These are phyloP conservation scores for Cajanus cajan DNA, from an alignment of 306 rosid genomes.

Conservation along the genomic window DNA sequence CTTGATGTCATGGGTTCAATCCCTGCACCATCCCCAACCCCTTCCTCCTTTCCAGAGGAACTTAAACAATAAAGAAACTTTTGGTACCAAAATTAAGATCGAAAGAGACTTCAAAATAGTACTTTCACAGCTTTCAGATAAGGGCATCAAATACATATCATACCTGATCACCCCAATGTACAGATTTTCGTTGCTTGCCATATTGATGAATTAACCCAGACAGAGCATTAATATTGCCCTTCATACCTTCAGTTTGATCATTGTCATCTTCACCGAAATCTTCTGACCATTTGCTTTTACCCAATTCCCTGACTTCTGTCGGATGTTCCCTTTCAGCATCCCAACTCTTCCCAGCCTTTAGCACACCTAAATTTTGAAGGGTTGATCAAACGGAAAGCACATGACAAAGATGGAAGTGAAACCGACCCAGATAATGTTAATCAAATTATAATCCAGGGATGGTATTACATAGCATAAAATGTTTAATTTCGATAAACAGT, in stretches of 20 bases:
- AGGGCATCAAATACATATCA: slow-evolving; percentile 28
- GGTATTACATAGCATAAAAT: neutral
- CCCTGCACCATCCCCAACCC: slow-evolving; percentile 21
- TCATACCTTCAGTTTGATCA: slow-evolving; percentile 50
- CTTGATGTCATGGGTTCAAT: slow-evolving; percentile 30
- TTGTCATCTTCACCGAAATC: slow-evolving; percentile 65
- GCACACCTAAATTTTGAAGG: slow-evolving; percentile 41
- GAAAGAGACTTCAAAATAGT: slow-evolving; percentile 28
- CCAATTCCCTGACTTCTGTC: slow-evolving; percentile 73
- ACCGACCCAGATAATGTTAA: neutral
- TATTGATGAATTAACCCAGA: slow-evolving; percentile 83
- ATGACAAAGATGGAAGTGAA: slow-evolving; percentile 11
- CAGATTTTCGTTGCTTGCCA: slow-evolving; percentile 77
- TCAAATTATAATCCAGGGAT: neutral
- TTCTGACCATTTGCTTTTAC: slow-evolving; percentile 97
- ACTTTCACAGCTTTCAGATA: slow-evolving; percentile 32
- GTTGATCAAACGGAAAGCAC: slow-evolving; percentile 13
- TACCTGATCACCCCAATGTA: slow-evolving; percentile 98
- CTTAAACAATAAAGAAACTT: neutral
- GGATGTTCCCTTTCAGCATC: slow-evolving; percentile 62
- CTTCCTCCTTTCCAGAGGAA: neutral
- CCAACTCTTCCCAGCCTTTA: slow-evolving; percentile 53
- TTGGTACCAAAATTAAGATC: slow-evolving; percentile 8
- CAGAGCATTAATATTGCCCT: slow-evolving; percentile 70
- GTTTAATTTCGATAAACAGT: neutral